Conservation (phyloP, 2,329 filamentous ascomycete genomes). For the Ascochyta koolunga region DNA sequence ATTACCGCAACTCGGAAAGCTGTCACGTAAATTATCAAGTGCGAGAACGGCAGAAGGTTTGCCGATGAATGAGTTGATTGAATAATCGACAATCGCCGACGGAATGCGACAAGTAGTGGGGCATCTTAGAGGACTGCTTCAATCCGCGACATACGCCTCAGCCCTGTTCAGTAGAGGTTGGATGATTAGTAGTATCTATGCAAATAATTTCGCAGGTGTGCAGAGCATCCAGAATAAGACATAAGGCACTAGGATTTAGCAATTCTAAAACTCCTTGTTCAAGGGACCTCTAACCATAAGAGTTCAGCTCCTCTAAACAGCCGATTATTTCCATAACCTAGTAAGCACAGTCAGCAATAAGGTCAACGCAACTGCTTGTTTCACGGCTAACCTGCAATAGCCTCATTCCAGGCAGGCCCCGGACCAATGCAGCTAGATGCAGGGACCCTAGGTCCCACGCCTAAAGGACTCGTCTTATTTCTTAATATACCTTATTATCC, state of each 20-base stretch:
- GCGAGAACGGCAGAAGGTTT: no score
- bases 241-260: slow-evolving; percentile 61
- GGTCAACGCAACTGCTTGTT: slow-evolving; percentile 61
- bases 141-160: slow-evolving; percentile 79
- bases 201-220: slow-evolving; percentile 78
- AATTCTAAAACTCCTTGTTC: slow-evolving; percentile 67
- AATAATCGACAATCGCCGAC: slow-evolving; percentile 76
- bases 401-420: no score
- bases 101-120: slow-evolving; percentile 65
- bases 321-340: slow-evolving; percentile 68
- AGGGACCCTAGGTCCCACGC: no score
- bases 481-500: no score
- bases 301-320: slow-evolving; percentile 61
- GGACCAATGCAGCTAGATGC: no score
- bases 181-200: slow-evolving; percentile 80
- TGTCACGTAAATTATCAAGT: no score
- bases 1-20: no score
- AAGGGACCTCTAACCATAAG: slow-evolving; percentile 59
- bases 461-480: no score
- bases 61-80: no score
- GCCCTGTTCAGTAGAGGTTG: slow-evolving; percentile 84
- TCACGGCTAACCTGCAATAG: no score
- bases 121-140: slow-evolving; percentile 79
- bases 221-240: slow-evolving; percentile 58
- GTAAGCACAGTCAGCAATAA: slow-evolving; percentile 66